These are phyloP conservation scores for Aspergillus sp. DNA, from an alignment of 2,329 filamentous ascomycete genomes.

Conservation along the genomic window DNA sequence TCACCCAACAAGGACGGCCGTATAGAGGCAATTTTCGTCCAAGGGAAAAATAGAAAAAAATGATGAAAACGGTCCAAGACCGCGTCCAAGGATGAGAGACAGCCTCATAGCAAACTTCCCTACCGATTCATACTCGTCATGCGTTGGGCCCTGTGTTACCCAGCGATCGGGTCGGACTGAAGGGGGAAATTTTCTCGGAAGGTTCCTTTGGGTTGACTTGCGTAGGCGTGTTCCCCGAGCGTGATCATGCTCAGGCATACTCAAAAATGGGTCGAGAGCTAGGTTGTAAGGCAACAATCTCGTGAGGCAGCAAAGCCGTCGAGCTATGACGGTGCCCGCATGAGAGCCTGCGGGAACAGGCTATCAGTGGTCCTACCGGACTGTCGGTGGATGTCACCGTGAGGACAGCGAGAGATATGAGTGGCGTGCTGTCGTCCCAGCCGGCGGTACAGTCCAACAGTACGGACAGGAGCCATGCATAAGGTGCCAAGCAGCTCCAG, in stretches of 20 bases:
- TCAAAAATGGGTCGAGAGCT: slow-evolving; percentile 4
- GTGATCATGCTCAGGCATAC: slow-evolving; percentile 11
- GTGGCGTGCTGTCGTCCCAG: slow-evolving; percentile 14
- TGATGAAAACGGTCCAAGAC: not conserved
- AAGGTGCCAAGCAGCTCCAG: slow-evolving; percentile 11
- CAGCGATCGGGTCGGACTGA: slow-evolving; percentile 16
- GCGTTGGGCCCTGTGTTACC: slow-evolving; percentile 19
- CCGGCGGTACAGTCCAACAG: slow-evolving; percentile 10
- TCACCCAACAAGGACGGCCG: too few relatives aligned
- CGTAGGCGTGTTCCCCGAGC: slow-evolving; percentile 7
- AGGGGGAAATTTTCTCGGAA: slow-evolving; percentile 2
- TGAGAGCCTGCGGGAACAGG: slow-evolving; percentile 9
- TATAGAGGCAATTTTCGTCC: not conserved
- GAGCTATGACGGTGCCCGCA: slow-evolving; percentile 15
- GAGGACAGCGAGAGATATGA: slow-evolving; percentile 11
- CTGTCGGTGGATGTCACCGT: slow-evolving; percentile 15
- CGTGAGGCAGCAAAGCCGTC: slow-evolving; percentile 17
- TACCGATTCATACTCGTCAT: slow-evolving; percentile 2
- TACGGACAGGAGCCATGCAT: slow-evolving; percentile 9
- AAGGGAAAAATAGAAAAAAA: not conserved
- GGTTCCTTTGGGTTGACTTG: slow-evolving; percentile 5
- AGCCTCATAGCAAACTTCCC: not conserved
- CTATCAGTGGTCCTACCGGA: slow-evolving; percentile 11
- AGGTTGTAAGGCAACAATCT: slow-evolving; percentile 15
- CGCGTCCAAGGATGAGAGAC: not conserved